Conservation (phyloP, 1,284 basidiomycete species). For the Cerioporus squamosus region DNA sequence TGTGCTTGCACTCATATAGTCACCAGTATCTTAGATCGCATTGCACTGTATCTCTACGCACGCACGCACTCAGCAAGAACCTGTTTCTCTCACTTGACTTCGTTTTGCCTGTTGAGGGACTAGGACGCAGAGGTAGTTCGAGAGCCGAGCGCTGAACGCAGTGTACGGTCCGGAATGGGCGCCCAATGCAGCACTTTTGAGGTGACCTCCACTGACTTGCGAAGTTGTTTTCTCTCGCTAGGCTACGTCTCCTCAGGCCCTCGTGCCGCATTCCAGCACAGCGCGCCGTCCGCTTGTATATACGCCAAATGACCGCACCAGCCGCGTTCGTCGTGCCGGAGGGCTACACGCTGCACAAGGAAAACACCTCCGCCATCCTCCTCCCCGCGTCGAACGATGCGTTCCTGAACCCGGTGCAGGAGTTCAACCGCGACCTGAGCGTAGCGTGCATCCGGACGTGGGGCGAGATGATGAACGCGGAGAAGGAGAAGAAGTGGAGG, state of each 20-base stretch:
- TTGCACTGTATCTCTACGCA: not conserved
- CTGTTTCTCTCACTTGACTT: not conserved
- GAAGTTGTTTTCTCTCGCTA: slow-evolving; percentile 19
- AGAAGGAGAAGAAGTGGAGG: slow-evolving; percentile 67
- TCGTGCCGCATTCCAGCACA: slow-evolving; percentile 12
- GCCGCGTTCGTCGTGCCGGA: slow-evolving; percentile 59
- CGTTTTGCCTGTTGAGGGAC: not conserved
- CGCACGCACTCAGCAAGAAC: not conserved
- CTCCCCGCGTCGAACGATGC: slow-evolving; percentile 78
- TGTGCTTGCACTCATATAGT: not conserved
- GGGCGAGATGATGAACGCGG: slow-evolving; percentile 75
- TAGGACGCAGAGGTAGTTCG: too few relatives aligned
- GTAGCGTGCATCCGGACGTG: slow-evolving; percentile 89
- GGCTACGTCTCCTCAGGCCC: slow-evolving; percentile 11
- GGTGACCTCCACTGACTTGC: not conserved
- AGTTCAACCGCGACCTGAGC: slow-evolving; percentile 96
- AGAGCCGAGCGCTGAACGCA: not conserved
- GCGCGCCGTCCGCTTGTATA: not conserved
- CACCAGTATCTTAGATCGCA: not conserved
- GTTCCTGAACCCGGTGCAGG: slow-evolving; percentile 97
- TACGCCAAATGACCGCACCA: slow-evolving; percentile 24
- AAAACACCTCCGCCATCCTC: slow-evolving; percentile 85
- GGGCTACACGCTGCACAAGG: slow-evolving; percentile 81
- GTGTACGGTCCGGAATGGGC: not conserved
- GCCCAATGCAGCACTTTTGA: not conserved